Evolutionary conservation across 169 alveolate species (phyloP).

Genomic region (Toxoplasma gondii): DNA sequence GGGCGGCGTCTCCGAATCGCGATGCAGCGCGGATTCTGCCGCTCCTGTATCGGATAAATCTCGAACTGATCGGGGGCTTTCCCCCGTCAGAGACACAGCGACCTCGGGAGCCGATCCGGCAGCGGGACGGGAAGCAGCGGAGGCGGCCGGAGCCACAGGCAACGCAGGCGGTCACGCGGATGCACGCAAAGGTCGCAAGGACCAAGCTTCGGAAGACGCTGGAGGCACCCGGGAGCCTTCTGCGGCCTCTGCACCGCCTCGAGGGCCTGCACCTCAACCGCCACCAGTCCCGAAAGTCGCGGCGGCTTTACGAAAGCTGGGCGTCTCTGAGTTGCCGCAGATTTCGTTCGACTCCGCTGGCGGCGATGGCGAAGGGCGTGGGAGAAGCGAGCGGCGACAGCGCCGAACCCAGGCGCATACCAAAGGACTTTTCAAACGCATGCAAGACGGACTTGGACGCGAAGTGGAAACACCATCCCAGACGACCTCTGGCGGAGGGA

Average conservation of each 20-base stretch:
- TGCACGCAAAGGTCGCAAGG: neutral
- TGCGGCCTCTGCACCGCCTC: neutral
- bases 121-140: neutral
- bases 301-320: slow-evolving; percentile 18
- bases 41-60: too few species aligned
- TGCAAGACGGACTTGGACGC: neutral
- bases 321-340: slow-evolving; percentile 4
- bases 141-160: neutral
- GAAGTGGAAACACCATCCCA: neutral
- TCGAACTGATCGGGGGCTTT: too few species aligned
- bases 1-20: too few species aligned
- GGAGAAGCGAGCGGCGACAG: neutral
- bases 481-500: neutral
- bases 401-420: neutral
- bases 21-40: too few species aligned
- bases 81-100: neutral
- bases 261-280: neutral
- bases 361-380: neutral
- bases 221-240: neutral
- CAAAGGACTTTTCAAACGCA: neutral
- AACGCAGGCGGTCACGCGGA: neutral
- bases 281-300: neutral
- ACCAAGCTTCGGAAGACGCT: neutral
- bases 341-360: neutral
- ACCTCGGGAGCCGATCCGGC: neutral